phyloP scores from a whole-genome alignment of 2,329 filamentous ascomycete genomes.

The Esteya vermicola region DNA sequence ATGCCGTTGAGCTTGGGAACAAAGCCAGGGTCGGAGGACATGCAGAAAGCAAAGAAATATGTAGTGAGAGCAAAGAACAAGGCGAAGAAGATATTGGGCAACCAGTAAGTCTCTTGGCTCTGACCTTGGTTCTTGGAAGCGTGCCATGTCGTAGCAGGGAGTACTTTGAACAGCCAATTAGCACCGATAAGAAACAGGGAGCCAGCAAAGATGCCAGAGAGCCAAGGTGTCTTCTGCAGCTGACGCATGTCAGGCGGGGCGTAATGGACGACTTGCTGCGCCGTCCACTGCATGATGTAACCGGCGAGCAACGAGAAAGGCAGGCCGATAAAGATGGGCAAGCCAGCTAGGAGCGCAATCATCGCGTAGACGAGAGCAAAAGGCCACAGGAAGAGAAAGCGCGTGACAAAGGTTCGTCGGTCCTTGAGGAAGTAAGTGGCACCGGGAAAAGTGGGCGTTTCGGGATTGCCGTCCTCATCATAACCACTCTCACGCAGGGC shows the following conservation, averaged over 20 bases:
- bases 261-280: constrained; percentile 64
- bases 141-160: constrained; percentile 33
- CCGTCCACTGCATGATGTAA: constrained; percentile 62
- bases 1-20: constrained; percentile 84
- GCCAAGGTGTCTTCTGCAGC: constrained; percentile 84
- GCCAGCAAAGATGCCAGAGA: constrained; percentile 84
- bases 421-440: constrained; percentile 63
- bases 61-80: constrained; percentile 48
- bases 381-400: constrained; percentile 84
- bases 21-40: constrained; percentile 82
- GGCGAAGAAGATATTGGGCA: constrained; percentile 66
- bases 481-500: constrained; percentile 14
- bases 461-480: constrained; percentile 54
- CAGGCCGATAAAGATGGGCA: constrained; percentile 63
- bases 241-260: constrained; percentile 79
- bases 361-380: constrained; percentile 61
- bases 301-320: constrained; percentile 53
- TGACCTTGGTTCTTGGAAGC: neutral
- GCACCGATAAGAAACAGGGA: constrained; percentile 70
- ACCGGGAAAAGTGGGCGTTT: constrained; percentile 55
- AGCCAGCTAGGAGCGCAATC: constrained; percentile 56
- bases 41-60: constrained; percentile 80
- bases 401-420: constrained; percentile 61
- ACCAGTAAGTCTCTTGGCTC: constrained; percentile 39
- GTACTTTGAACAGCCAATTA: constrained; percentile 59